Base-by-base conservation (phyloP, 2,329 filamentous ascomycete species). In the Aspergillus chevalieri region DNA sequence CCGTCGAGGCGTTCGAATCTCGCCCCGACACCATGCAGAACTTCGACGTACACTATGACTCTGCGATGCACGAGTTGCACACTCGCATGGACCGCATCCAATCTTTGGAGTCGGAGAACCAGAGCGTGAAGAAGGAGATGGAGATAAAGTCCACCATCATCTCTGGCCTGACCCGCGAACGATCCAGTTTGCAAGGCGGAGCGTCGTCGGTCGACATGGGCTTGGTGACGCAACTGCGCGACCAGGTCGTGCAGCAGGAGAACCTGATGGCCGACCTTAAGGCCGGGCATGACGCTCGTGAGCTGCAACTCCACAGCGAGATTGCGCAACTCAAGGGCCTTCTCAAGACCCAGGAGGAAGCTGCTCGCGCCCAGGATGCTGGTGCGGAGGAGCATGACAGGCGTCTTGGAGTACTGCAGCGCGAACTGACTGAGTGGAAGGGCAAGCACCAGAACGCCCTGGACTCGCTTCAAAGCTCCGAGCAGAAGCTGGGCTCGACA, bases 111-210 rank as follows among this genome's bases (percentile, higher is more conserved):
- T 83, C 84, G 5, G 92, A 95, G 58, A 81, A 96, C 49, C 77
- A 84, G 22, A 84, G 83, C 3, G 82, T 90, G 19, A 93, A 89
- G 75, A 95, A 90, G 74, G 93, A 98, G 69, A 95, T 97, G 86
- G 93, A 98, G 65, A 85, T 82, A 54, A 98, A 98, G 80, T 90
- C 92, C 77, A 88, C 89, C 26, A 91, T 98, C 64, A 97, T 98
- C 59, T 89, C 89, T 26, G 93, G 93, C 6, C 77, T 98, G 55
- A 95, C 93, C 3, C 85, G 93, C 47, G 94, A 98, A 70, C 80
- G 94, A 51, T 92, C 89, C 3, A 96, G 90, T 71, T 79, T 96
- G 72, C 89, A 92, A 66, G 80, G 78, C 66, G 53, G 57, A 5
- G 77, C 79, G 2, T 86, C 87, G 21, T 87, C 90, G 6, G 85